These are phyloP conservation scores for Delphinella strobiligena DNA, from an alignment of 2,329 filamentous ascomycete genomes.

Conservation along the genomic window DNA sequence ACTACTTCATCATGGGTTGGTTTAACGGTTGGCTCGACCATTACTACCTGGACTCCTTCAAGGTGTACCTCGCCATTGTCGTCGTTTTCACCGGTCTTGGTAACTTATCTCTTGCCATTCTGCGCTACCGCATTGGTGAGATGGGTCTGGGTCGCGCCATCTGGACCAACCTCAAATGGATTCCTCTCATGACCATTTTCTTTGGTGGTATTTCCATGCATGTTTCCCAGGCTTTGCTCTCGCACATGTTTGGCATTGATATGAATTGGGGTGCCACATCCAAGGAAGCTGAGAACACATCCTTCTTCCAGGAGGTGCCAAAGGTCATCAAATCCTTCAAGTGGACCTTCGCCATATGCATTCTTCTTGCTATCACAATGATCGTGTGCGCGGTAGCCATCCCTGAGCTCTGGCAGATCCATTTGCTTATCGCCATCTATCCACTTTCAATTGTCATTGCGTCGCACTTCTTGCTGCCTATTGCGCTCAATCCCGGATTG, in stretches of 20 bases:
- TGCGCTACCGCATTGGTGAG: constrained; percentile 61
- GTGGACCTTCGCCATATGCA: constrained; percentile 40
- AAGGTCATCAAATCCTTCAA: constrained; percentile 46
- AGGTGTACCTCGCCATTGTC: constrained; percentile 70
- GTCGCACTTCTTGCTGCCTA: constrained; percentile 46
- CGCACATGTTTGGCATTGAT: constrained; percentile 28
- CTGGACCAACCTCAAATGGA: constrained; percentile 53
- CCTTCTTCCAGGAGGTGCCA: constrained; percentile 45
- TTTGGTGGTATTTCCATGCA: constrained; percentile 29
- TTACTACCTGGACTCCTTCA: constrained; percentile 69
- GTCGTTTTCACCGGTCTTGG: constrained; percentile 66
- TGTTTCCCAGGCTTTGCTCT: constrained; percentile 27
- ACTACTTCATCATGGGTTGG: constrained; percentile 69
- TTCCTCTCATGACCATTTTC: constrained; percentile 31
- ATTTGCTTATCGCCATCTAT: constrained; percentile 46
- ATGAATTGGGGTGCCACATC: constrained; percentile 44
- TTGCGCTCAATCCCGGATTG: constrained; percentile 50
- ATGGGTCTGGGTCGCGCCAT: constrained; percentile 43
- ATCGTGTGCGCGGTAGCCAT: constrained; percentile 35
- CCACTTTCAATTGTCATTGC: constrained; percentile 42
- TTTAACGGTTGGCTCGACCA: constrained; percentile 67
- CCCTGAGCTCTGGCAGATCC: constrained; percentile 45
- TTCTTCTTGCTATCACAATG: constrained; percentile 34
- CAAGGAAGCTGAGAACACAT: constrained; percentile 45
- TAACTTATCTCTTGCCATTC: constrained; percentile 58